Conservation (phyloP, 331 rosid genomes). For the Rosa hybrid region DNA sequence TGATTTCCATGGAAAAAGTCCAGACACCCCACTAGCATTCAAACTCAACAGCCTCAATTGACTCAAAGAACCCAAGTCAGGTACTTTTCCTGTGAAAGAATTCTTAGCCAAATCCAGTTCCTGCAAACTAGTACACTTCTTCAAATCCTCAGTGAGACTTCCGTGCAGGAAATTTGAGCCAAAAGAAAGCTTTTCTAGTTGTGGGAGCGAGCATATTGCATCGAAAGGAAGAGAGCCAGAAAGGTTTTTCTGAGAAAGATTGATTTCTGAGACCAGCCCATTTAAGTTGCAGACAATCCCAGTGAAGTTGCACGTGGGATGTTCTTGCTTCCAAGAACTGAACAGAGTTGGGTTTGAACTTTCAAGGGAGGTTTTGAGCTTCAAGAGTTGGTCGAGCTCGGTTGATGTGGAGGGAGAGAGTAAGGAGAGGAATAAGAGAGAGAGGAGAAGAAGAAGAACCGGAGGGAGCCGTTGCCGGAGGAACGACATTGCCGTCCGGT, state of each 20-base stretch:
- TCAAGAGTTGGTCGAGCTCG: conserved; percentile 54
- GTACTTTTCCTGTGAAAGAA: conserved; percentile 55
- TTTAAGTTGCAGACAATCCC: conserved; percentile 65
- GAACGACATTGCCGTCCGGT: conserved; percentile 36
- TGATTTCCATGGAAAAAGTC: conserved; percentile 88
- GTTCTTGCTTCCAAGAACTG: conserved; percentile 50
- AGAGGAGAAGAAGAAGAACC: conserved; percentile 24
- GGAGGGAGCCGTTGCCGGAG: conserved; percentile 25
- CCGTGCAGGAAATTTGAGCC: conserved; percentile 55
- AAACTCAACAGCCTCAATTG: conserved; percentile 53
- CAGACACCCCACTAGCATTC: conserved; percentile 64
- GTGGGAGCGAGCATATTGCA: conserved; percentile 56
- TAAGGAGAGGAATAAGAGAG: conserved; percentile 28
- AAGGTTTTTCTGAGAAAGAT: conserved; percentile 41
- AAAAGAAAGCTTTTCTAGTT: conserved; percentile 52
- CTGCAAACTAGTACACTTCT: conserved; percentile 55
- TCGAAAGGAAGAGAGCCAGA: conserved; percentile 63
- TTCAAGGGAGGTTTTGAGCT: conserved; percentile 51
- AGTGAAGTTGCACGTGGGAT: conserved; percentile 48
- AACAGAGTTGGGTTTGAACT: conserved; percentile 40
- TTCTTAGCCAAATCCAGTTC: conserved; percentile 68
- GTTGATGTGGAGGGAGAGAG: conserved; percentile 31
- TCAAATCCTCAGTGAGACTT: conserved; percentile 46
- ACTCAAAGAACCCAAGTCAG: conserved; percentile 64
- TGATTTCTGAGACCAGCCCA: conserved; percentile 60